Conservation (phyloP, 2,329 filamentous ascomycete genomes). For the Tympanopsis confertula region DNA sequence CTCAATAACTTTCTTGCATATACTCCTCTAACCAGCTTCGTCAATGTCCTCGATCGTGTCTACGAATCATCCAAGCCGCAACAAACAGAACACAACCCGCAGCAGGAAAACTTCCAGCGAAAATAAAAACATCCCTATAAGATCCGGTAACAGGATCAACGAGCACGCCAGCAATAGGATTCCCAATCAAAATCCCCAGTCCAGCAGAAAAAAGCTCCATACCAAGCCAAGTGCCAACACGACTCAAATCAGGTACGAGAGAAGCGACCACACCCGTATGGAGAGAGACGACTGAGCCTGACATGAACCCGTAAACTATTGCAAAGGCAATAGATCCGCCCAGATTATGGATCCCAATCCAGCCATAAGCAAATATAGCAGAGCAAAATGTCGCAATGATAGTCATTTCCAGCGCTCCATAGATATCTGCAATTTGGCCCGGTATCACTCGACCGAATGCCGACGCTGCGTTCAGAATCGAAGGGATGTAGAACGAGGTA, state of each 20-base stretch:
- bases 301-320: constrained; percentile 26
- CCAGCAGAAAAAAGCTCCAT: constrained; percentile 19
- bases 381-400: constrained; percentile 16
- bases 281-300: constrained; percentile 27
- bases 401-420: constrained; percentile 21
- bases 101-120: too few relatives aligned
- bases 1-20: too few relatives aligned
- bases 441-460: constrained; percentile 25
- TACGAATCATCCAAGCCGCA: too few relatives aligned
- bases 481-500: constrained; percentile 11
- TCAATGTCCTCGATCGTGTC: too few relatives aligned
- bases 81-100: too few relatives aligned
- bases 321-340: constrained; percentile 19
- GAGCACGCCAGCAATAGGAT: constrained; percentile 15
- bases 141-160: too few relatives aligned
- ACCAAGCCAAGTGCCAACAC: constrained; percentile 28
- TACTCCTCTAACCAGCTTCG: too few relatives aligned
- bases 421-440: constrained; percentile 21
- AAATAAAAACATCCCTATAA: too few relatives aligned
- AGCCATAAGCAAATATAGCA: constrained; percentile 19
- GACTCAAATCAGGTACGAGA: constrained; percentile 23
- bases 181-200: constrained; percentile 18
- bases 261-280: constrained; percentile 23
- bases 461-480: constrained; percentile 13
- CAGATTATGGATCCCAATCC: constrained; percentile 19